phyloP scores from a whole-genome alignment of 2,329 filamentous ascomycete genomes.

The Pseudogymnoascus sp. region DNA sequence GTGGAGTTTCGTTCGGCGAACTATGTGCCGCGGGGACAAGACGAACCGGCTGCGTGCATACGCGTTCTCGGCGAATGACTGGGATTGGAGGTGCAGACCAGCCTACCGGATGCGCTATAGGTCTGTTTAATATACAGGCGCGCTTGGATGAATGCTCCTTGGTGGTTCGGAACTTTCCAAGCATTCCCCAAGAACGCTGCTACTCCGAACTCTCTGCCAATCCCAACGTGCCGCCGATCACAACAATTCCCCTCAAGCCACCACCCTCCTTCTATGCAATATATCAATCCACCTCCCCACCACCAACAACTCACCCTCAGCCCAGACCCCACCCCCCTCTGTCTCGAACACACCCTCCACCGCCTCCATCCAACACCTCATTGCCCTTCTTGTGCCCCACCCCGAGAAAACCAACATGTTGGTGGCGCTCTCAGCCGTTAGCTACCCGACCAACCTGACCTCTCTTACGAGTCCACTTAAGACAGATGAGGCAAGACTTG shows the following conservation, averaged over 20 bases:
- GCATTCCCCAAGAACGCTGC: background rate
- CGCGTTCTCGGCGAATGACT: background rate
- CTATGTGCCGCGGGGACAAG: background rate
- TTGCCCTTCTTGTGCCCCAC: background rate
- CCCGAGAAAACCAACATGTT: constrained; percentile 5
- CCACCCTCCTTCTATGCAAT: background rate
- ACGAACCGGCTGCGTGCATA: background rate
- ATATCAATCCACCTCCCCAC: background rate
- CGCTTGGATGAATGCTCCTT: background rate
- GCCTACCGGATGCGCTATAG: background rate
- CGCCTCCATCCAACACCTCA: background rate
- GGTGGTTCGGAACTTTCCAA: background rate
- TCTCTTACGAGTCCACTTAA: background rate
- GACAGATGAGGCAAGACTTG: background rate
- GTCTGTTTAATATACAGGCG: constrained; percentile 1
- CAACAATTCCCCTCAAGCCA: background rate
- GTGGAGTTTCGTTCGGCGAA: background rate
- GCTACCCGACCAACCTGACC: background rate
- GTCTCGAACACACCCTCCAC: background rate
- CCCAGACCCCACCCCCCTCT: background rate
- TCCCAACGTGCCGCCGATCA: background rate
- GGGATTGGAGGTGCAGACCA: background rate
- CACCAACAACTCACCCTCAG: background rate
- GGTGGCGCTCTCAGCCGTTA: background rate
- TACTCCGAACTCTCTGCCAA: background rate